A percentile compares a stretch with the other conserved stretches of the same genome.
Conservation (phyloP, 1,284 basidiomycete genomes). For the Pyrrhoderma lamaoense region DNA sequence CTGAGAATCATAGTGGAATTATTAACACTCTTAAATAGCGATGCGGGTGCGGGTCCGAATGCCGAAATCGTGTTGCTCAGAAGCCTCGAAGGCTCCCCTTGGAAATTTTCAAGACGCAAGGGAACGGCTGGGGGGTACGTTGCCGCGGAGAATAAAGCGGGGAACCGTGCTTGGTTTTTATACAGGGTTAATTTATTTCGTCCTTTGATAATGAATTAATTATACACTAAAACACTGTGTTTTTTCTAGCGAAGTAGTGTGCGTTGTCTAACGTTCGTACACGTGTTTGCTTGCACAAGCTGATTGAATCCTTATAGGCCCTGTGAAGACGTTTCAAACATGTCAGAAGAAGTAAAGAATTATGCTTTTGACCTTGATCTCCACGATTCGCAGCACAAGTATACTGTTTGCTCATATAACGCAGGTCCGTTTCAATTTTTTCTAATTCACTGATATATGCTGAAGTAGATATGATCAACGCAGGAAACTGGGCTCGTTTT, state of each 20-base stretch:
- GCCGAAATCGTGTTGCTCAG: conserved; percentile 49
- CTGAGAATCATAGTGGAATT: neutral
- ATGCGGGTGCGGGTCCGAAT: conserved; percentile 38
- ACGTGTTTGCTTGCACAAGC: too few species aligned
- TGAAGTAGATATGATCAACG: neutral
- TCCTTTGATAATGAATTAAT: neutral
- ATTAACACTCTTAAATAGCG: conserved; percentile 26
- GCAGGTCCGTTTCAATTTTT: neutral
- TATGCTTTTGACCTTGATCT: conserved; percentile 8
- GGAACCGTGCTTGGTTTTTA: conserved; percentile 59
- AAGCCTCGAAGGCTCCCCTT: conserved; percentile 39
- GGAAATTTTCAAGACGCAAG: conserved; percentile 49
- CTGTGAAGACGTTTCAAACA: neutral
- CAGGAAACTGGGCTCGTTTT: conserved; percentile 13
- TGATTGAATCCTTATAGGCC: too few species aligned
- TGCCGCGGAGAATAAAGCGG: conserved; percentile 31
- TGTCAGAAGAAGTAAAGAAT: neutral
- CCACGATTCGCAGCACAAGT: neutral
- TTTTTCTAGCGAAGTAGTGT: neutral
- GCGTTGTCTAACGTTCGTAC: too few species aligned
- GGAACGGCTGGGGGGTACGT: conserved; percentile 50
- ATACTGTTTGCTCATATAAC: conserved; percentile 1
- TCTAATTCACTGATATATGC: neutral
- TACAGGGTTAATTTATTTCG: conserved; percentile 41
- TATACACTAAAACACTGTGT: too few species aligned